Evolutionary conservation across 306 rosid species (phyloP), one percentile per base, ranked within the genome.

Genomic region (Clitoria ternatea): DNA sequence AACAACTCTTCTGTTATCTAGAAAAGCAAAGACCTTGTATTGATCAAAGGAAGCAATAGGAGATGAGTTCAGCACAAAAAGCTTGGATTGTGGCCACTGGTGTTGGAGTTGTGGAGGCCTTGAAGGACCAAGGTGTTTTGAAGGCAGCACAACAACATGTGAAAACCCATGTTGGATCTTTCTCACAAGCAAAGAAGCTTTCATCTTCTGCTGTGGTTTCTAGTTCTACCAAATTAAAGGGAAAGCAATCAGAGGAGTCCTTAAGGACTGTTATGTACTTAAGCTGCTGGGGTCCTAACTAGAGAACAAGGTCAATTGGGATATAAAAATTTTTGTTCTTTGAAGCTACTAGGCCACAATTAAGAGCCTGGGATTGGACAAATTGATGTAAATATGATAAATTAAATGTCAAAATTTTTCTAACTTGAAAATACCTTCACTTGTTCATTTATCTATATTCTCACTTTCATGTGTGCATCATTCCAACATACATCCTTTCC

Each of bases 231-330:
- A 65, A 44, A 18, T 7, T 83, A 13, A 70, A 74, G 11, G 19
- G 60, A 9, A 86, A 76, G 54, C 78, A 77, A 17, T 80, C 90
- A 3, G 96, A 89, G 43, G 90, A 89, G 39, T 87, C 15, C 14
- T 49, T 49, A 20, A 35, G 48, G n/a, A 36, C 29, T 17, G 66
- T 35, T 12, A 59, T 59, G 66, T 59, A 32, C 45, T 33, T 59
- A 9, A 59, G 66, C 8, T 59, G 44, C 11, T 59, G 66, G 66
- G 66, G 66, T 59, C 44, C 69, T 1, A 61, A 60, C 33, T 33
- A 60, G 48, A 39, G 49, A 3, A 52, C 32, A 5, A 24, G 14
- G 33, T 12, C 4, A 19, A 0, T 19, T 19, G 45, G 15, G 5
- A 12, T 13, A 13, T 12, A 8, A 19, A 49, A 17, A 1, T 18